phyloP scores from a whole-genome alignment of 192 early-diverging fungal genomes.

The Coemansia nantahalensis region DNA sequence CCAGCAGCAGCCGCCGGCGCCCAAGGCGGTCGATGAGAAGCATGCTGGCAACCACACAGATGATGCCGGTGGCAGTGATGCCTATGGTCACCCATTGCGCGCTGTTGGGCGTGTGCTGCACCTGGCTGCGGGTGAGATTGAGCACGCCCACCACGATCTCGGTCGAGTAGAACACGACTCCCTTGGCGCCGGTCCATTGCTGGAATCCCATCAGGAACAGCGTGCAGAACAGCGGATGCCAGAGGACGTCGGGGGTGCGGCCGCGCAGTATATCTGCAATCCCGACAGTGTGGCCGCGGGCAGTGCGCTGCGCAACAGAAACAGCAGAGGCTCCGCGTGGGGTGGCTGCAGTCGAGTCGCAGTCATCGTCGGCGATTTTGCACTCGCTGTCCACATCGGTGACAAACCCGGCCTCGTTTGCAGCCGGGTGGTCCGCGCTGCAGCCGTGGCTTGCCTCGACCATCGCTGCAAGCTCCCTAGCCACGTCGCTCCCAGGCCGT shows the following conservation, averaged over 20 bases:
- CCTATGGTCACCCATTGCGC: slow-evolving; percentile 50
- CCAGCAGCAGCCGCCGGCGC: slow-evolving; percentile 61
- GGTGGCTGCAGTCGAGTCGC: no score
- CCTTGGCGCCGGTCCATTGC: slow-evolving; percentile 82
- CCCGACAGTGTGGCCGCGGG: no score
- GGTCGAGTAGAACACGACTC: slow-evolving; percentile 79
- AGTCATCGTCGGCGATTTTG: neutral
- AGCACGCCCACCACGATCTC: slow-evolving; percentile 66
- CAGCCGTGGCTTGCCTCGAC: slow-evolving; percentile 5
- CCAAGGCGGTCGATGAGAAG: slow-evolving; percentile 68
- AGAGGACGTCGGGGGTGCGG: slow-evolving; percentile 51
- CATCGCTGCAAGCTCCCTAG: slow-evolving; percentile 58
- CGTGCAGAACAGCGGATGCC: slow-evolving; percentile 59
- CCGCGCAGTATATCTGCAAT: slow-evolving; percentile 42
- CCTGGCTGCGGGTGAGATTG: slow-evolving; percentile 37
- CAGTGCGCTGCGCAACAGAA: no score
- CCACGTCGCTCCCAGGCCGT: slow-evolving; percentile 51
- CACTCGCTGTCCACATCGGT: slow-evolving; percentile 5
- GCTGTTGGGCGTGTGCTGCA: slow-evolving; percentile 35
- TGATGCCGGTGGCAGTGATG: slow-evolving; percentile 28
- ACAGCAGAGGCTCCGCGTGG: no score
- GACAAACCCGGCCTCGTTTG: slow-evolving; percentile 6
- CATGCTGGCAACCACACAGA: slow-evolving; percentile 32
- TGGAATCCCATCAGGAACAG: slow-evolving; percentile 70
- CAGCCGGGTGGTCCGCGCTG: no score